Evolutionary conservation across 2,329 filamentous ascomycete genomes (phyloP).

Genomic region (Trichoderma sp.): DNA sequence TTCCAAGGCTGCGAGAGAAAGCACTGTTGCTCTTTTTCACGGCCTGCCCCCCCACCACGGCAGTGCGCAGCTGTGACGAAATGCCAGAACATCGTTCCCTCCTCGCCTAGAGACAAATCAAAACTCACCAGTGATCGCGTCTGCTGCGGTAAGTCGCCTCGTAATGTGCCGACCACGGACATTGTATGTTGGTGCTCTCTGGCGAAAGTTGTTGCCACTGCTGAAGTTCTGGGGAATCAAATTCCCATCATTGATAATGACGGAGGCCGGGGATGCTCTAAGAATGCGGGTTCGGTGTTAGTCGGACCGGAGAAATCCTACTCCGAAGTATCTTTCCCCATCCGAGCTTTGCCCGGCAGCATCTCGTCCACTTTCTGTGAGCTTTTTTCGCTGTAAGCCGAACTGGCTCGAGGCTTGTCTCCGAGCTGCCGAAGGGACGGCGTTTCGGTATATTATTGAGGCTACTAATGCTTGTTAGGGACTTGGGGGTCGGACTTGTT

Average conservation of each 20-base stretch:
- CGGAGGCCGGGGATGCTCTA: conserved; percentile 33
- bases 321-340: conserved; percentile 14
- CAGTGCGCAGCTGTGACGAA: not conserved
- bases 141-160: conserved; percentile 60
- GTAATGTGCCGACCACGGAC: conserved; percentile 45
- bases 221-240: conserved; percentile 19
- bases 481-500: not conserved
- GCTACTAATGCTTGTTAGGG: too few species aligned
- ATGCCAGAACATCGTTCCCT: not conserved
- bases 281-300: conserved; percentile 37
- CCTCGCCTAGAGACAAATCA: not conserved
- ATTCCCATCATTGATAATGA: conserved; percentile 34
- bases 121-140: conserved; percentile 58
- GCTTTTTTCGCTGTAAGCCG: not conserved
- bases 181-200: conserved; percentile 42
- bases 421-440: conserved; percentile 13
- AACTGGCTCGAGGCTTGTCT: conserved; percentile 6
- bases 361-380: not conserved
- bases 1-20: not conserved
- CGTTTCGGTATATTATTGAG: conserved; percentile 12
- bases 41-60: conserved; percentile 8
- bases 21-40: conserved; percentile 16
- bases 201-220: conserved; percentile 27
- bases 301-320: conserved; percentile 40
- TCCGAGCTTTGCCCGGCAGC: conserved; percentile 25